Base-by-base conservation (phyloP, 2,329 filamentous ascomycete species). In the Clonostachys sp. region DNA sequence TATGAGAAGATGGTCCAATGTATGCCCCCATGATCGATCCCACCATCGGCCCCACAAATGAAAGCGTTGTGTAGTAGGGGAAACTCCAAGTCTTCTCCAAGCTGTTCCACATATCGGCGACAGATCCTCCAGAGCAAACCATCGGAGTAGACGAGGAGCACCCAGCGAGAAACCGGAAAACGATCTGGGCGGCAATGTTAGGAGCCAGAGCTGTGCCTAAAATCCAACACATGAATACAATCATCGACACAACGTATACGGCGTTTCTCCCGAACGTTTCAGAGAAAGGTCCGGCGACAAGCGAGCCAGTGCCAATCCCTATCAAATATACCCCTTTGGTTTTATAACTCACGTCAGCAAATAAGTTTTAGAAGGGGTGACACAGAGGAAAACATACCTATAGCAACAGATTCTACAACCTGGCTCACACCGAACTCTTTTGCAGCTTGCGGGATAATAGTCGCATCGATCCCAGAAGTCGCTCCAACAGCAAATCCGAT, bases 21-120 rank as follows among this genome's bases (percentile, higher is more conserved):
- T 85, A 87, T 6, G 81, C 82, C 5, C 82, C 83, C 49, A 77
- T 65, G 0, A 70, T 57, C 4, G 66, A 63, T 2, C 67, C 67
- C 0, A 69, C 42, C 56, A 66, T 67, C 0, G 67, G 60, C 66
- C 83, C 55, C 48, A 57, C 58, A 60, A 73, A 50, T 54, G 69
- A 46, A 45, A 64, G 45, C 60, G 74, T 51, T 59, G 76, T 30
- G 50, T 76, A 87, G 0, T 86, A 34, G 2, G 64, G 63, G 10
- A 66, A 66, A 1, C 51, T 53, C 59, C 59, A 66, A 1, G 61
- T 66, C 51, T 66, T 66, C 30, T 66, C 64, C 1, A 65, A 41
- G 10, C 55, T 57, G 43, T 61, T 57, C 46, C 53, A 66, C 59
- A 66, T 59, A 51, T 75, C 72, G 1, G 68, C 61, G 12, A 75